Percentiles rank a stretch among this genome's conserved stretches.
Conservation (phyloP, 2,329 filamentous ascomycete species). For the Colletotrichum costaricense region DNA sequence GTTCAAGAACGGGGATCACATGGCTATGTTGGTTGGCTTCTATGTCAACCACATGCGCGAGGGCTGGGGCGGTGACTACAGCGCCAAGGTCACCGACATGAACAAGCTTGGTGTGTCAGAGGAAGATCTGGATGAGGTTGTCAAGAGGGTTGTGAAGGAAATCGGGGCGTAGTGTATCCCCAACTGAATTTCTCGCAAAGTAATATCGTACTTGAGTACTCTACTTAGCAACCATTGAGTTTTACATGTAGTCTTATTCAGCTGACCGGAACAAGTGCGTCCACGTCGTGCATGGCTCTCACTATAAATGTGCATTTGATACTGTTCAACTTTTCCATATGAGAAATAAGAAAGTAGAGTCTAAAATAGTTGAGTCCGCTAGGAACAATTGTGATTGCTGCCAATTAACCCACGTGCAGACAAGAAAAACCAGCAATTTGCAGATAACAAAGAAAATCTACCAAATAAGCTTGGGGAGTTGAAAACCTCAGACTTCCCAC, state of each 20-base stretch:
- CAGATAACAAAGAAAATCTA: background rate
- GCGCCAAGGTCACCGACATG: constrained; percentile 43
- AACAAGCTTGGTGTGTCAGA: constrained; percentile 40
- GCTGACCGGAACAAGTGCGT: too few species aligned
- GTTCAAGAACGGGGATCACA: constrained; percentile 60
- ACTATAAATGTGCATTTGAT: too few species aligned
- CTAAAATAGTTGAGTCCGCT: too few species aligned
- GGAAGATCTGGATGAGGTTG: constrained; percentile 44
- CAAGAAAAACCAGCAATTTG: background rate
- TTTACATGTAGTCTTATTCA: too few species aligned
- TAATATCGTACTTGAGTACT: too few species aligned
- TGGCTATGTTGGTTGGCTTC: constrained; percentile 51
- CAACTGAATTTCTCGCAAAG: too few species aligned
- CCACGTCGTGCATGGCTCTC: too few species aligned
- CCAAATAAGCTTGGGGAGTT: background rate
- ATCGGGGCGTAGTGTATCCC: background rate
- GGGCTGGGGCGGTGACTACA: constrained; percentile 47
- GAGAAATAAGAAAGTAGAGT: too few species aligned
- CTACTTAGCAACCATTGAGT: too few species aligned
- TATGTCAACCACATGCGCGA: constrained; percentile 44
- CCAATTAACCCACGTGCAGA: too few species aligned
- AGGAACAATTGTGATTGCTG: too few species aligned
- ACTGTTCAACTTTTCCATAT: too few species aligned
- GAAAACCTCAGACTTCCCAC: background rate
- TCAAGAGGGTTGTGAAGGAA: constrained; percentile 33